Base-by-base conservation (phyloP, 2,329 filamentous ascomycete genomes). In the Penicillium sp. region DNA sequence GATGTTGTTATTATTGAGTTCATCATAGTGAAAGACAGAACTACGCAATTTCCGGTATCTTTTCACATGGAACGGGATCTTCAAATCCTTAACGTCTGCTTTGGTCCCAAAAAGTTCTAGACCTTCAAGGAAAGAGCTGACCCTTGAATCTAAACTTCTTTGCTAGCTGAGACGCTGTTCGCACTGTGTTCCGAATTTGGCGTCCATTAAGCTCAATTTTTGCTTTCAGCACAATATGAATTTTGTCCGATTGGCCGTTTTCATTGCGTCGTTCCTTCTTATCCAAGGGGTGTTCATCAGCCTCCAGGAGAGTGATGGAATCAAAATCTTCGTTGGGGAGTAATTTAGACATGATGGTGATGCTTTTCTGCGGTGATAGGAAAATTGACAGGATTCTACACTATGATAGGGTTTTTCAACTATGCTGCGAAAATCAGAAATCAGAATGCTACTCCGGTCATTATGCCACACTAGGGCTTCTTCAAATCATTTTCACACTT, bases 41-140 rank as follows among this genome's bases (percentile, higher is more conserved):
- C 14, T 70, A 73, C 72, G 69, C 19, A 73, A 55, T 53, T 70
- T 66, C 45, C 67, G 43, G 27, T 69, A 61, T 14, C 60, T 60
- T 46, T 71, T 68, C 2, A 67, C 67, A 43, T 65, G 68, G 3
- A 66, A 64, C 6, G 69, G 64, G 55, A 72, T 65, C 53, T 72
- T 63, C 4, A 68, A 68, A 54, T 70, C 65, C 2, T 73, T 69
- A 24, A 57, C 60, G 3, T 51, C 42, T 8, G 55, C 58, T 6
- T 71, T n/a, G n/a, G n/a, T n/a, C n/a, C n/a, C n/a, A n/a, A n/a
- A n/a, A n/a, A n/a, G n/a, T n/a, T n/a, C n/a, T n/a, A n/a, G n/a
- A n/a, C n/a, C n/a, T n/a, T n/a, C n/a, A n/a, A n/a, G n/a, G n/a
- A n/a, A n/a, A n/a, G n/a, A n/a, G n/a, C n/a, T n/a, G n/a, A n/a